A percentile compares a stretch with the other conserved stretches of the same genome.
Evolutionary conservation across 441 rosid species (phyloP).

Genomic region (Metrosideros polymorpha): DNA sequence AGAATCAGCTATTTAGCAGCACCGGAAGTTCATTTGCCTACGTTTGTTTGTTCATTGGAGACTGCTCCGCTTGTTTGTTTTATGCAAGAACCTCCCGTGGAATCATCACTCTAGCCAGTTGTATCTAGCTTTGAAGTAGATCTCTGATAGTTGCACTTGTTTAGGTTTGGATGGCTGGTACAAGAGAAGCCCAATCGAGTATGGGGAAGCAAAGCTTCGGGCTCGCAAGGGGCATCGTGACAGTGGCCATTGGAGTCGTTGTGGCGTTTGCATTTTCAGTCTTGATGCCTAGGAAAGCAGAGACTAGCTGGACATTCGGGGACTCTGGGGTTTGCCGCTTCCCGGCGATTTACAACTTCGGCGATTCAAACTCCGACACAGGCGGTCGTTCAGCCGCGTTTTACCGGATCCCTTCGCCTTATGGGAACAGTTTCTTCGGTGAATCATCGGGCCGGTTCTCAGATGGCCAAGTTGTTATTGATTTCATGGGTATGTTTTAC

Average conservation of each 20-base stretch:
- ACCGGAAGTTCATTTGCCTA: not conserved
- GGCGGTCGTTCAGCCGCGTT: slow-evolving; percentile 21
- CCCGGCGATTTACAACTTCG: slow-evolving; percentile 28
- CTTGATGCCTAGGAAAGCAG: not conserved
- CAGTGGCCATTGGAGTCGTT: not conserved
- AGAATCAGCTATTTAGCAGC: not conserved
- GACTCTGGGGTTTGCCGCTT: slow-evolving; percentile 7
- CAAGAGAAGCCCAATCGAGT: not conserved
- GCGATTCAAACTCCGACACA: slow-evolving; percentile 38
- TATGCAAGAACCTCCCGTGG: not conserved
- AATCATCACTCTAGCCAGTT: not conserved
- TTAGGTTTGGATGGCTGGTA: not conserved
- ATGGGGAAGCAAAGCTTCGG: not conserved
- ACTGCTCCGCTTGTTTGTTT: not conserved
- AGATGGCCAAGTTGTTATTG: slow-evolving; percentile 22
- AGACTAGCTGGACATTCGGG: not conserved
- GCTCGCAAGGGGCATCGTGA: not conserved
- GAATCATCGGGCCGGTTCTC: slow-evolving; percentile 16
- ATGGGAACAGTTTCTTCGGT: slow-evolving; percentile 15
- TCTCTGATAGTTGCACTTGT: not conserved
- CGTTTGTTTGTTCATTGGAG: not conserved
- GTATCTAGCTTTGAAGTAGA: not conserved
- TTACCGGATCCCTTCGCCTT: slow-evolving; percentile 4
- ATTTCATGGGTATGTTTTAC: slow-evolving; percentile 17
- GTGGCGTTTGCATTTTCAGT: not conserved